Conservation (phyloP, 495 filamentous ascomycete genomes). For the Saxophila tyrrhenica region DNA sequence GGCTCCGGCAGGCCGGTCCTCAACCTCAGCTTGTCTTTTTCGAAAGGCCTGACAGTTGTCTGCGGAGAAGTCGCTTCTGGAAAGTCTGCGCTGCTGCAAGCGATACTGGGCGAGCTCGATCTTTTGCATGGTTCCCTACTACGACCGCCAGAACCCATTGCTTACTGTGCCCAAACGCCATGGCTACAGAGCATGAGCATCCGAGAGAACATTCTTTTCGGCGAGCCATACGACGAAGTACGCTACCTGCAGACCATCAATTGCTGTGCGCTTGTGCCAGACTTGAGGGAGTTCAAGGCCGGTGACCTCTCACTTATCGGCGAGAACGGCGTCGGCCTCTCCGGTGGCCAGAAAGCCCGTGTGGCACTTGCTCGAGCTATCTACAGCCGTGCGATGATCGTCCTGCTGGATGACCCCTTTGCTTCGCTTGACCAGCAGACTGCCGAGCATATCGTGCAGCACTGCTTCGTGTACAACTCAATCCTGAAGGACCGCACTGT, state of each 20-base stretch:
- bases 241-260: constrained; percentile 39
- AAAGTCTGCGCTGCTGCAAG: constrained; percentile 70
- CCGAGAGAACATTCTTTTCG: constrained; percentile 73
- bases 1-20: constrained; percentile 51
- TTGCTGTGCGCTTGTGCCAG: constrained; percentile 29
- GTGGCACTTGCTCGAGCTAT: constrained; percentile 32
- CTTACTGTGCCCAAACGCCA: constrained; percentile 75
- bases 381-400: constrained; percentile 27
- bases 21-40: constrained; percentile 49
- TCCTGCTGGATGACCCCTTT: constrained; percentile 33
- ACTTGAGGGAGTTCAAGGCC: constrained; percentile 30
- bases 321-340: constrained; percentile 32
- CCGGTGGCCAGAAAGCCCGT: constrained; percentile 31
- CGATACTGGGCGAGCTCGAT: constrained; percentile 69
- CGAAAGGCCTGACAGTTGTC: constrained; percentile 53
- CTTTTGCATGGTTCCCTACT: constrained; percentile 44
- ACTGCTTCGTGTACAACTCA: constrained; percentile 47
- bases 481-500: constrained; percentile 51
- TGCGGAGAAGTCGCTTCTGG: constrained; percentile 67
- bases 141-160: constrained; percentile 56
- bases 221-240: constrained; percentile 52
- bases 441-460: constrained; percentile 57
- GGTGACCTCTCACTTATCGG: constrained; percentile 33
- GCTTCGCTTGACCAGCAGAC: constrained; percentile 56
- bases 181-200: constrained; percentile 91